These are phyloP conservation scores for Yarrowia sp. DNA, from an alignment of 805 yeast species.

Conservation along the genomic window DNA sequence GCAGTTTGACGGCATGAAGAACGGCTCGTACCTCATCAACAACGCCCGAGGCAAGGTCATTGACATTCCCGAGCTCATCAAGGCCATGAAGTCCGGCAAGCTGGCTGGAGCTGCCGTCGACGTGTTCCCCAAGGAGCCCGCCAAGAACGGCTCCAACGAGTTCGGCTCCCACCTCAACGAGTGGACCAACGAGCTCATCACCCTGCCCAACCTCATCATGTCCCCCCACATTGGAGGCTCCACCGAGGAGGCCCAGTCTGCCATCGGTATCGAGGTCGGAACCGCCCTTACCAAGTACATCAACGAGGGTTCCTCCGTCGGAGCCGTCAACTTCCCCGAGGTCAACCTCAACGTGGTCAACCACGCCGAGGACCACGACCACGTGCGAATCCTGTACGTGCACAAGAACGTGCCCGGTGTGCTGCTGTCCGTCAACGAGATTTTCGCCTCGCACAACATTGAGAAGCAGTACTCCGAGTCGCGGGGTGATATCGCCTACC, in stretches of 20 bases:
- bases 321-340: constrained; percentile 99
- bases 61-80: constrained; percentile 91
- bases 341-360: constrained; percentile 87
- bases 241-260: constrained; percentile 98
- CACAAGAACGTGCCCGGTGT: constrained; percentile 99
- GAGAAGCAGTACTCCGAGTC: constrained; percentile 99
- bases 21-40: constrained; percentile 91
- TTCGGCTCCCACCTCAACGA: constrained; percentile 76
- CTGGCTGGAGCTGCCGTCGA: constrained; percentile 97
- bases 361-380: constrained; percentile 79
- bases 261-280: constrained; percentile 95
- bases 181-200: constrained; percentile 83
- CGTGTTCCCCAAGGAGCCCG: constrained; percentile 96
- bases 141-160: constrained; percentile 87
- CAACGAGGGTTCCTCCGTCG: constrained; percentile 93
- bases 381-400: constrained; percentile 90
- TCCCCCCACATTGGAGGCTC: constrained; percentile 99
- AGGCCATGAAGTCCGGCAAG: constrained; percentile 90
- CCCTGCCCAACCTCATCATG: constrained; percentile 85
- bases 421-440: constrained; percentile 94
- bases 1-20: constrained; percentile 95
- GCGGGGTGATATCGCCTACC: constrained; percentile 92
- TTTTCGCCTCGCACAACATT: constrained; percentile 91
- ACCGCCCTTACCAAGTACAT: constrained; percentile 85
- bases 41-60: constrained; percentile 98